Percentiles rank a stretch among this genome's conserved stretches.
Evolutionary conservation across 345 rosid genomes (phyloP).

Genomic region (Ceriops zippeliana): DNA sequence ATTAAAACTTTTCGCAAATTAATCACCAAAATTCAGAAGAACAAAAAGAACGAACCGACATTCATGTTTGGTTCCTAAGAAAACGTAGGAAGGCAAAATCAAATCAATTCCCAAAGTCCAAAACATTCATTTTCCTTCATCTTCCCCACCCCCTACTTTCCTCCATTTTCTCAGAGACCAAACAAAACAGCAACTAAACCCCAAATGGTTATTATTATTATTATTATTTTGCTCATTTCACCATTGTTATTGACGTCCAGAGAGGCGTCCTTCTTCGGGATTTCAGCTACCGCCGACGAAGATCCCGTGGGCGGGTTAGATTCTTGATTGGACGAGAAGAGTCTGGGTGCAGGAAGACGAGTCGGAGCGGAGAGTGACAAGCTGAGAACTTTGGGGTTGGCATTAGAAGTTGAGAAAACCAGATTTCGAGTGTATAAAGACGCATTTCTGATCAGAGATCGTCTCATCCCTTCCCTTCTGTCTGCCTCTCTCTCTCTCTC

Average conservation of each 20-base stretch:
- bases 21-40: not conserved
- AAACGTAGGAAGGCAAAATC: not conserved
- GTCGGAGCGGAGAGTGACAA: conserved; percentile 19
- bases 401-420: conserved; percentile 16
- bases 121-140: not conserved
- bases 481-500: no score
- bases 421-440: conserved; percentile 25
- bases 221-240: conserved; percentile 30
- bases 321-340: conserved; percentile 45
- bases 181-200: not conserved
- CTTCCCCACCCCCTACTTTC: no score
- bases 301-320: conserved; percentile 25
- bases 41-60: not conserved
- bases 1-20: not conserved
- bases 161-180: conserved; percentile 1
- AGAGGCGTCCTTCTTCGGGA: conserved; percentile 23
- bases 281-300: conserved; percentile 5
- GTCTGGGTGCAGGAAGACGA: conserved; percentile 22
- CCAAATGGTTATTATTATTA: not conserved
- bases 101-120: not conserved
- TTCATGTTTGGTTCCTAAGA: not conserved
- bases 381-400: not conserved
- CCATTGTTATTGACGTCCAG: conserved; percentile 31
- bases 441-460: conserved; percentile 31
- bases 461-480: conserved; percentile 18